phyloP scores from a whole-genome alignment of 2,329 filamentous ascomycete genomes.

The Fusarium aywerte region DNA sequence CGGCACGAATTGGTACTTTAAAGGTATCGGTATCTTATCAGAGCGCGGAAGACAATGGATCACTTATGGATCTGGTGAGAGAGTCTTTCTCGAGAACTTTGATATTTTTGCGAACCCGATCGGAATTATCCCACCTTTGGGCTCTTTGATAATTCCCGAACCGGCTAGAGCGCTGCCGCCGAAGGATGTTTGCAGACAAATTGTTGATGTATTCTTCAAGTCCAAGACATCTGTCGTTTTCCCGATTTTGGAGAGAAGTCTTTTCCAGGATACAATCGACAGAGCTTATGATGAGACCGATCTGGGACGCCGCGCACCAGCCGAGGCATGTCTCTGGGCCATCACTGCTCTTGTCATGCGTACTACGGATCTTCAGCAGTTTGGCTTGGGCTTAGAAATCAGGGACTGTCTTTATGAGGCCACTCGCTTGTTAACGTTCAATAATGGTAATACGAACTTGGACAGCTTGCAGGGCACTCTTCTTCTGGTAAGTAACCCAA shows the following conservation, averaged over 20 bases:
- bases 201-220: conserved; percentile 25
- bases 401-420: conserved; percentile 17
- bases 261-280: conserved; percentile 18
- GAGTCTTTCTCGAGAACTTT: conserved; percentile 34
- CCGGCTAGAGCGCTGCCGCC: conserved; percentile 8
- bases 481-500: conserved; percentile 5
- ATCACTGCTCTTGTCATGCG: conserved; percentile 18
- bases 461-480: conserved; percentile 26
- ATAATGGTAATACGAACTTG: conserved; percentile 22
- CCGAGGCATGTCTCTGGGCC: conserved; percentile 27
- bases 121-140: not conserved
- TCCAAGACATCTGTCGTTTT: conserved; percentile 26
- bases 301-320: not conserved
- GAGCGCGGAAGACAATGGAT: conserved; percentile 33
- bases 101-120: conserved; percentile 25
- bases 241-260: conserved; percentile 16
- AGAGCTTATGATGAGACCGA: conserved; percentile 17
- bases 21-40: conserved; percentile 33
- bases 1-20: conserved; percentile 37
- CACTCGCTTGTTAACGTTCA: not conserved
- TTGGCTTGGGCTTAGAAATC: conserved; percentile 1
- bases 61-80: conserved; percentile 33
- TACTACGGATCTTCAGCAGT: conserved; percentile 1
- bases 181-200: not conserved
- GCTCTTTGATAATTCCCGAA: conserved; percentile 9